Conservation (phyloP, 768 basidiomycete genomes). For the Macrolepiota albuminosa region DNA sequence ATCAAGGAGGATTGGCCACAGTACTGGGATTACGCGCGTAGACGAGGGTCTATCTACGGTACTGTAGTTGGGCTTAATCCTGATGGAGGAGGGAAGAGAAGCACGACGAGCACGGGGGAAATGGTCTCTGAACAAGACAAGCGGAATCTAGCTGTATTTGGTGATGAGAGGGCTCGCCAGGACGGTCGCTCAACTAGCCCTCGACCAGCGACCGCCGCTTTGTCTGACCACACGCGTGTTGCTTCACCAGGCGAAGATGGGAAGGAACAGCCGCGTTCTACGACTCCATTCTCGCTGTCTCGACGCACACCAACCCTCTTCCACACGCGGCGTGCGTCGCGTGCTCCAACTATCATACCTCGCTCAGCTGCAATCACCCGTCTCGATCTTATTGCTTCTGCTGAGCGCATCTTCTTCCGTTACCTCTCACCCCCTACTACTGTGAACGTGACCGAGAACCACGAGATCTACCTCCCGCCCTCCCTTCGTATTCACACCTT, state of each 20-base stretch:
- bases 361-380: slow-evolving; percentile 89
- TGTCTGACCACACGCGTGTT: slow-evolving; percentile 41
- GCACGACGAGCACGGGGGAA: slow-evolving; percentile 78
- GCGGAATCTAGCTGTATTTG: slow-evolving; percentile 48
- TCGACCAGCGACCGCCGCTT: slow-evolving; percentile 39
- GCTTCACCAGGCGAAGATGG: slow-evolving; percentile 36
- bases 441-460: slow-evolving; percentile 80
- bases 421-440: slow-evolving; percentile 84
- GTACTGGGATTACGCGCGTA: slow-evolving; percentile 91
- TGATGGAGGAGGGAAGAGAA: slow-evolving; percentile 59
- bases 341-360: slow-evolving; percentile 92
- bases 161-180: slow-evolving; percentile 40
- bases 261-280: slow-evolving; percentile 53
- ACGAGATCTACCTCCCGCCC: slow-evolving; percentile 97
- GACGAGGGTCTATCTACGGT: slow-evolving; percentile 90
- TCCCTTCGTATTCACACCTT: slow-evolving; percentile 88
- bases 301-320: slow-evolving; percentile 75
- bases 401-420: slow-evolving; percentile 93
- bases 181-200: slow-evolving; percentile 59
- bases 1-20: slow-evolving; percentile 99
- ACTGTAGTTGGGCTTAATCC: slow-evolving; percentile 77
- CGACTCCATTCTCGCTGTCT: slow-evolving; percentile 76
- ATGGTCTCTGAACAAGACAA: slow-evolving; percentile 67
- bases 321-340: slow-evolving; percentile 70
- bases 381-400: slow-evolving; percentile 84